Evolutionary conservation across 768 basidiomycete genomes (phyloP).

Genomic region (Trametes cubensis): DNA sequence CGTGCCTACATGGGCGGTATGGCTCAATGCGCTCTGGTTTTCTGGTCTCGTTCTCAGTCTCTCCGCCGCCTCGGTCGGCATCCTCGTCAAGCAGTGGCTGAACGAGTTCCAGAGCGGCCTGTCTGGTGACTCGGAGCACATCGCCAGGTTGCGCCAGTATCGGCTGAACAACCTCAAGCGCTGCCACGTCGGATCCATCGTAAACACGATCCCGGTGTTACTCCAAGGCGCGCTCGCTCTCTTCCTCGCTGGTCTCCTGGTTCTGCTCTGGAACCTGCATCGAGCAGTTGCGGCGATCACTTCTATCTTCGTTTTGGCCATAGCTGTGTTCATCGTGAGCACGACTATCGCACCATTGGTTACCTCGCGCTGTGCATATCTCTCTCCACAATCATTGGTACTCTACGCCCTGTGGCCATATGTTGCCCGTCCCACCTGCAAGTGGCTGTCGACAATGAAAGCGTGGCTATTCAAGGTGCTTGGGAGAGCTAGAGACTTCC

Average conservation of each 20-base stretch:
- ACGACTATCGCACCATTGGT: not conserved
- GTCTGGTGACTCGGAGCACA: not conserved
- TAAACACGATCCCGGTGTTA: slow-evolving; percentile 22
- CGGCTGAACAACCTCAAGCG: slow-evolving; percentile 21
- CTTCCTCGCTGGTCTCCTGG: slow-evolving; percentile 26
- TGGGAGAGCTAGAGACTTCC: no score
- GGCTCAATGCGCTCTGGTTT: slow-evolving; percentile 33
- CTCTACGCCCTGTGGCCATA: no score
- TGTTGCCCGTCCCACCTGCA: no score
- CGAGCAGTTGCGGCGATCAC: slow-evolving; percentile 7
- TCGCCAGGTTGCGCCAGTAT: slow-evolving; percentile 23
- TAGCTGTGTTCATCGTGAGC: not conserved
- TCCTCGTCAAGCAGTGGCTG: slow-evolving; percentile 36
- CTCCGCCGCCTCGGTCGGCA: slow-evolving; percentile 30
- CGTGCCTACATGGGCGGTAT: slow-evolving; percentile 2
- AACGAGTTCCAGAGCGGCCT: slow-evolving; percentile 9
- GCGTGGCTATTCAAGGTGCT: no score
- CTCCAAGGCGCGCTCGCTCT: slow-evolving; percentile 26
- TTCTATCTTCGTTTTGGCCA: not conserved
- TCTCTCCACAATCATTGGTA: slow-evolving; percentile 1
- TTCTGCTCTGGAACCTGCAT: slow-evolving; percentile 23
- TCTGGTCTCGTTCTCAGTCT: slow-evolving; percentile 31
- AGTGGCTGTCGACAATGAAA: no score
- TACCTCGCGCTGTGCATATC: slow-evolving; percentile 3
- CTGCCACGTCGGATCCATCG: slow-evolving; percentile 23